Percentiles rank a stretch among this genome's conserved stretches.
Evolutionary conservation across 1,139 yeast genomes (phyloP).

Genomic region (Hansenula lynferdii): DNA sequence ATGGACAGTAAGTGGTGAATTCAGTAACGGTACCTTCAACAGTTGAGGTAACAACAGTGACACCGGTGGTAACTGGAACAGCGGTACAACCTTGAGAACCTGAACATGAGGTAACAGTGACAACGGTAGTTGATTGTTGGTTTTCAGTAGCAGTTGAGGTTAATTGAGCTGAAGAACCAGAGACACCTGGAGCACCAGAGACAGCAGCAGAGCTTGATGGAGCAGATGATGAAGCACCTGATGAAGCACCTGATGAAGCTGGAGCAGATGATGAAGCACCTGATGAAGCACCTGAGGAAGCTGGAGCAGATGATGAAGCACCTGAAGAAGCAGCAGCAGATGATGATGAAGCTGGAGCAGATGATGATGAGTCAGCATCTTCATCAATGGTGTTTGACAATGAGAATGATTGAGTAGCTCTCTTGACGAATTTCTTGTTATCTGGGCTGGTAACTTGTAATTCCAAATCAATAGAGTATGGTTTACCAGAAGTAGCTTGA

Average conservation of each 20-base stretch:
- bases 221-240: not conserved
- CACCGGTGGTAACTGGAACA: constrained; percentile 12
- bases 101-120: constrained; percentile 9
- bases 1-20: constrained; percentile 32
- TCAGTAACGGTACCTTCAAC: constrained; percentile 23
- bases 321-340: constrained; percentile 7
- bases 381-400: constrained; percentile 11
- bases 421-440: constrained; percentile 16
- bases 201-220: constrained; percentile 13
- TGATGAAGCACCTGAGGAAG: constrained; percentile 1
- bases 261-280: constrained; percentile 1
- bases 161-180: not conserved
- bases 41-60: constrained; percentile 21
- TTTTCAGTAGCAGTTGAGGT: not conserved
- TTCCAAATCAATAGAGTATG: constrained; percentile 14
- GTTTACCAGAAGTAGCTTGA: constrained; percentile 15
- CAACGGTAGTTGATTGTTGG: constrained; percentile 13
- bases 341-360: constrained; percentile 2
- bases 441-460: constrained; percentile 18
- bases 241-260: constrained; percentile 1
- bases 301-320: constrained; percentile 1
- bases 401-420: constrained; percentile 10
- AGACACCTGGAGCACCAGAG: constrained; percentile 22
- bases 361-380: constrained; percentile 4
- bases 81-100: not conserved